Base-by-base conservation (phyloP, 1,284 basidiomycete genomes). In the Rhodotorula sp. region DNA sequence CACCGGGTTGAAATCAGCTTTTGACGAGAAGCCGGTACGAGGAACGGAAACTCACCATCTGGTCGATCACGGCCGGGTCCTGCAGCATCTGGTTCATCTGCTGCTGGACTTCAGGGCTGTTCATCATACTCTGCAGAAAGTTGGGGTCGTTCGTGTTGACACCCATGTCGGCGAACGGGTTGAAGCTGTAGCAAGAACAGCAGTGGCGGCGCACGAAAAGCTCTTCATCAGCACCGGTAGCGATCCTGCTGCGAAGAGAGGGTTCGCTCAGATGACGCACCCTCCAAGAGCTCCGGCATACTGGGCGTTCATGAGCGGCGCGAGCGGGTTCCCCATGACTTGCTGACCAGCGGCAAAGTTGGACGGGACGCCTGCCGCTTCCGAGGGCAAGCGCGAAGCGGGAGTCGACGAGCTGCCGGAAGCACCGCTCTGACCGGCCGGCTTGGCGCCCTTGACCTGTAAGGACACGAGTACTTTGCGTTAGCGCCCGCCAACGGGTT, bases 111-210 rank as follows among this genome's bases (percentile, higher is more conserved):
- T 89, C 85, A 1, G 91, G 93, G 53, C 87, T 89, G 78, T 89
- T 87, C 84, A 95, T 86, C 87, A 95, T 89, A 56, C 84, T 84
- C 79, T 91, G 88, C 82, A 94, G 83, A 86, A 94, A 91, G 59
- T 74, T 71, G 20, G 72, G 73, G 66, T 75, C 72, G 76, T 89
- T 90, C 7, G 86, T 83, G 79, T 96, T 96, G 62, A 93, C 75
- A 15, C 92, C 89, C 86, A 94, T 87, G 6, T 89, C 89, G 1
- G 88, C 85, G 77, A 96, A 95, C 0, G 93, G 93, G 78, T 95
- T 95, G 79, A 93, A 84, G 87, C 88, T 86, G 90, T 18, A 29
- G 20, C 17, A 6, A 6, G 20, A 6, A 24, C 15, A 15, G 48
- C 24, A 22, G n/a, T 22, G 51, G 53, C 49, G 22, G 7, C 49